A percentile compares a stretch with the other conserved stretches of the same genome.
These are phyloP conservation scores for Sequoia sempervirens DNA, from an alignment of 75 land plant genomes.

Conservation along the genomic window DNA sequence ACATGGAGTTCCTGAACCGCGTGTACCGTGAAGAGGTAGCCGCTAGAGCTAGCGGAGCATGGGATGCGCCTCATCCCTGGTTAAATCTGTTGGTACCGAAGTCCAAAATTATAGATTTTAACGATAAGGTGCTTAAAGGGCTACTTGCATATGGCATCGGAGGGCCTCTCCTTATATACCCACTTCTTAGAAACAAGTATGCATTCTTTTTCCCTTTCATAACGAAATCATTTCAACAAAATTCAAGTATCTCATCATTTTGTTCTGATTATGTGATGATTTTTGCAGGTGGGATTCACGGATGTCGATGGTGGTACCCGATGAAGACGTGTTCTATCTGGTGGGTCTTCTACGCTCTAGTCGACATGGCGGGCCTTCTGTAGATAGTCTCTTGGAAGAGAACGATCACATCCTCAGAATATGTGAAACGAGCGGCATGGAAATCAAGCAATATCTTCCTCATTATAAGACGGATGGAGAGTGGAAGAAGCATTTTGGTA, in stretches of 20 bases:
- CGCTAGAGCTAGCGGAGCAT: slow-evolving; percentile 43
- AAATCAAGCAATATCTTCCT: slow-evolving; percentile 46
- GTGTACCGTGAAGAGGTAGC: slow-evolving; percentile 56
- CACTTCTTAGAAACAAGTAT: slow-evolving; percentile 57
- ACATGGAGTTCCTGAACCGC: slow-evolving; percentile 58
- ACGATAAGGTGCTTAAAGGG: slow-evolving; percentile 42
- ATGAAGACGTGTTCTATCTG: slow-evolving; percentile 47
- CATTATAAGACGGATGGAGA: slow-evolving; percentile 10
- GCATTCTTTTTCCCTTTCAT: slow-evolving; percentile 2
- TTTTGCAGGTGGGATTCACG: slow-evolving; percentile 60
- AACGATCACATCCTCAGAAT: slow-evolving; percentile 33
- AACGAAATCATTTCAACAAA: background rate
- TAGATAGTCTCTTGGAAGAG: slow-evolving; percentile 16
- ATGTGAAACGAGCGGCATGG: slow-evolving; percentile 17
- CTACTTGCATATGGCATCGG: slow-evolving; percentile 54
- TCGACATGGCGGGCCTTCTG: background rate
- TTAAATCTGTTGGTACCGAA: slow-evolving; percentile 57
- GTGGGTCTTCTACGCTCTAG: slow-evolving; percentile 35
- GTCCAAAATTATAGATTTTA: slow-evolving; percentile 45
- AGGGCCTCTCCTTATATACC: slow-evolving; percentile 67
- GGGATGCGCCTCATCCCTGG: slow-evolving; percentile 88
- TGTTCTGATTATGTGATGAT: background rate
- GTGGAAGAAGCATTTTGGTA: slow-evolving; percentile 48
- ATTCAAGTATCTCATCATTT: background rate
- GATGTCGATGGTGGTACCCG: slow-evolving; percentile 48